Evolutionary conservation across 805 yeast genomes (phyloP).

Genomic region (Yamadazyma sp.): DNA sequence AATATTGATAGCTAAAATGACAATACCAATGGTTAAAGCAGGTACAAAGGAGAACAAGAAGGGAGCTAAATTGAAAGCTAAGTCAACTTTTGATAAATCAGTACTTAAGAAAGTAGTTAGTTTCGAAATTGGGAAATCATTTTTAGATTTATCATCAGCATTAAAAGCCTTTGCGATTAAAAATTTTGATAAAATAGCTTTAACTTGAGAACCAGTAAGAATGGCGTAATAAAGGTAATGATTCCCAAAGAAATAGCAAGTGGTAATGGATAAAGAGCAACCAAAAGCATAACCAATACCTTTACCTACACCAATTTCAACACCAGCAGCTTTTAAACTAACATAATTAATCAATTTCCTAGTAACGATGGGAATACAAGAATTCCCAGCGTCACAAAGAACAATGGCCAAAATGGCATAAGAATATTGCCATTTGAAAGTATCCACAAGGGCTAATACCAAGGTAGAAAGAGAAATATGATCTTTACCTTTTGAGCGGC

Average conservation of each 20-base stretch:
- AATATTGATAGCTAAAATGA: conserved; percentile 59
- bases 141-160: conserved; percentile 55
- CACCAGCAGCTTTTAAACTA: conserved; percentile 23
- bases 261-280: conserved; percentile 24
- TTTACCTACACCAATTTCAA: conserved; percentile 22
- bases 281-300: conserved; percentile 43
- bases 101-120: conserved; percentile 77
- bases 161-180: conserved; percentile 65
- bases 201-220: conserved; percentile 67
- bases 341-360: conserved; percentile 36
- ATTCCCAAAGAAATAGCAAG: conserved; percentile 38
- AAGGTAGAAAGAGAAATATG: conserved; percentile 17
- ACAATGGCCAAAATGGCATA: conserved; percentile 26
- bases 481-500: conserved; percentile 11
- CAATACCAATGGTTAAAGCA: conserved; percentile 59
- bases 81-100: conserved; percentile 76
- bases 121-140: conserved; percentile 62
- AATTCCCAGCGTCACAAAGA: conserved; percentile 24
- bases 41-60: conserved; percentile 62
- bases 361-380: conserved; percentile 33
- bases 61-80: conserved; percentile 67
- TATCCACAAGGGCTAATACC: conserved; percentile 7
- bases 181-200: conserved; percentile 69
- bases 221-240: conserved; percentile 61
- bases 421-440: conserved; percentile 9